Conservation (phyloP, 1,284 basidiomycete species). For the Leccinum pseudoinsigne region DNA sequence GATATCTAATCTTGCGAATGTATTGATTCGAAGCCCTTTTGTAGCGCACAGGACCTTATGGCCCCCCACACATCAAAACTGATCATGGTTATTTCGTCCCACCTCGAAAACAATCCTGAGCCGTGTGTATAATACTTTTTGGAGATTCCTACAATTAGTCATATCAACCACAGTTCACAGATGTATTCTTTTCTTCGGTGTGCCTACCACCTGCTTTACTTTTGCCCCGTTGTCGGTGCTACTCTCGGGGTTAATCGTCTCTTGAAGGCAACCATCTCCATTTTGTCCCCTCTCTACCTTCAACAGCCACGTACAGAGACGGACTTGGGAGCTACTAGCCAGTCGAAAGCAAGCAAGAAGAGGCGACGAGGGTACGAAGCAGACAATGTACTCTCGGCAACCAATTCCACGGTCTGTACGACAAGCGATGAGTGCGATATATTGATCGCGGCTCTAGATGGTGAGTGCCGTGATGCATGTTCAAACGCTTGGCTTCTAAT, state of each 20-base stretch:
- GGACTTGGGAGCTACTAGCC: constrained; percentile 23
- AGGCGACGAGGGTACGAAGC: constrained; percentile 73
- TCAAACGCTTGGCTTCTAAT: constrained; percentile 9
- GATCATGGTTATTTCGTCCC: constrained; percentile 50
- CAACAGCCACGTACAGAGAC: constrained; percentile 36
- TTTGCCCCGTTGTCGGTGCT: constrained; percentile 50
- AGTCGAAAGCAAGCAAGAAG: constrained; percentile 70
- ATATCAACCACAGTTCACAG: constrained; percentile 38
- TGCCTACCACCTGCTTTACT: constrained; percentile 43
- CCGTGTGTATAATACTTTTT: constrained; percentile 42
- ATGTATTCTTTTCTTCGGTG: constrained; percentile 47
- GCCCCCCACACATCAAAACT: constrained; percentile 52
- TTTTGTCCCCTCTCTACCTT: constrained; percentile 50
- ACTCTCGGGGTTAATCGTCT: constrained; percentile 53
- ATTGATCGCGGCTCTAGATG: constrained; percentile 59
- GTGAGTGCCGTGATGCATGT: constrained; percentile 39
- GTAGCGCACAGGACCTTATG: constrained; percentile 52
- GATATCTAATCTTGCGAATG: constrained; percentile 1
- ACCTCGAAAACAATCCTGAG: constrained; percentile 55
- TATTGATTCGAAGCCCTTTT: constrained; percentile 8
- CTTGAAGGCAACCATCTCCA: constrained; percentile 52
- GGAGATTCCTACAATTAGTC: constrained; percentile 1
- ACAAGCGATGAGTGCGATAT: constrained; percentile 52
- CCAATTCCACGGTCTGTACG: constrained; percentile 49
- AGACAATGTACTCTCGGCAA: constrained; percentile 70